phyloP scores from a whole-genome alignment of 2,329 filamentous ascomycete genomes.

The Beauveria rudraprayagi region DNA sequence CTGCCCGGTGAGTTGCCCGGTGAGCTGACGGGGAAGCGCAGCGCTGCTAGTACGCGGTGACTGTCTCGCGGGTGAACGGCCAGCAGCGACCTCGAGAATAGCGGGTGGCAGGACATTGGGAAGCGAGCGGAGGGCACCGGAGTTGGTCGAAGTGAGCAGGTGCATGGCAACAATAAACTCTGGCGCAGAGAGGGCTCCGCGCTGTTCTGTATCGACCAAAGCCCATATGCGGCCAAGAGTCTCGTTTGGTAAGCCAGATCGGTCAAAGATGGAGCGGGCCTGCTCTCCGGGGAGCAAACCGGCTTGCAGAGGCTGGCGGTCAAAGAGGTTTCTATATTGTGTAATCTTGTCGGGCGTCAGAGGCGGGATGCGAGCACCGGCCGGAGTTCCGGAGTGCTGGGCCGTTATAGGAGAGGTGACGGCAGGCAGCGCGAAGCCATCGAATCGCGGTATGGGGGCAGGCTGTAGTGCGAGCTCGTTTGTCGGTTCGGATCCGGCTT shows the following conservation, averaged over 20 bases:
- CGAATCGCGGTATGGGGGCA: slow-evolving; percentile 86
- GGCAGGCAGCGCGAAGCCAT: slow-evolving; percentile 52
- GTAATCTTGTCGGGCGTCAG: slow-evolving; percentile 80
- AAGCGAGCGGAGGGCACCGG: slow-evolving; percentile 67
- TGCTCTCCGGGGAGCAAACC: slow-evolving; percentile 70
- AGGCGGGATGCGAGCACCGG: slow-evolving; percentile 70
- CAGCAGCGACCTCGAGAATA: slow-evolving; percentile 82
- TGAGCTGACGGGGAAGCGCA: slow-evolving; percentile 76
- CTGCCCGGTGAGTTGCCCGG: slow-evolving; percentile 68
- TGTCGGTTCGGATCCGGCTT: slow-evolving; percentile 75
- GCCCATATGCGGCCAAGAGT: slow-evolving; percentile 93
- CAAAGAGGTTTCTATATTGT: slow-evolving; percentile 85
- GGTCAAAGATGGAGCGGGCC: slow-evolving; percentile 92
- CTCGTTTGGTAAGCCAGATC: slow-evolving; percentile 82
- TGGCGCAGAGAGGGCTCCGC: slow-evolving; percentile 74
- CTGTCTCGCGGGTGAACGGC: slow-evolving; percentile 46
- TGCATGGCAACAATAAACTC: slow-evolving; percentile 99
- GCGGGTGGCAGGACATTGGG: slow-evolving; percentile 75
- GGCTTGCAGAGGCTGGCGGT: slow-evolving; percentile 74
- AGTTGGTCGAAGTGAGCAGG: slow-evolving; percentile 84
- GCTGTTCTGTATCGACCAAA: slow-evolving; percentile 86
- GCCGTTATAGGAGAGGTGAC: slow-evolving; percentile 41
- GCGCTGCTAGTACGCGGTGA: slow-evolving; percentile 48
- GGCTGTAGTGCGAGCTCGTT: slow-evolving; percentile 75
- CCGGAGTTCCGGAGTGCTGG: slow-evolving; percentile 54